These are phyloP conservation scores for Candida rishiriensis DNA, from an alignment of 805 yeast species.

Conservation along the genomic window DNA sequence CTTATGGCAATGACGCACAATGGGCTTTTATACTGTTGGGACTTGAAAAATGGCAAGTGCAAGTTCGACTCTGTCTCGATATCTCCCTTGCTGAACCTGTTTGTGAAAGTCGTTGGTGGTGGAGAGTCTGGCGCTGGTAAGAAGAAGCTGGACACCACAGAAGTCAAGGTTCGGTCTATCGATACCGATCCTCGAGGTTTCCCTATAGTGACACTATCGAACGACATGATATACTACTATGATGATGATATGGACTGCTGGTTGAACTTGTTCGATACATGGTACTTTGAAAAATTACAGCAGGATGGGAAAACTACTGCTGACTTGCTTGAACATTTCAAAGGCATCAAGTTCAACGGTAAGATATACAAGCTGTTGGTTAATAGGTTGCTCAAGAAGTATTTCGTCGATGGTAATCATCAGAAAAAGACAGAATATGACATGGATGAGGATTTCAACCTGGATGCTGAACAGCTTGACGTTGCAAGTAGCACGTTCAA, in stretches of 20 bases:
- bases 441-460: background rate
- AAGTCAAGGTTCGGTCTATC: slow-evolving; percentile 17
- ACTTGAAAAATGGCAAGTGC: slow-evolving; percentile 31
- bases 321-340: background rate
- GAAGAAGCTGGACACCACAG: slow-evolving; percentile 18
- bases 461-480: slow-evolving; percentile 1
- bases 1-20: slow-evolving; percentile 44
- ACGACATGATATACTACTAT: slow-evolving; percentile 38
- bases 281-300: slow-evolving; percentile 17
- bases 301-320: background rate
- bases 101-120: slow-evolving; percentile 14
- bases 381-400: slow-evolving; percentile 9
- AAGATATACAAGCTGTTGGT: slow-evolving; percentile 10
- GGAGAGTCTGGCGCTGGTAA: slow-evolving; percentile 4
- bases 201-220: slow-evolving; percentile 38
- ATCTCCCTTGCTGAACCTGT: slow-evolving; percentile 47
- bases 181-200: slow-evolving; percentile 33
- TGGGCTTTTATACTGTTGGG: slow-evolving; percentile 51
- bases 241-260: slow-evolving; percentile 41
- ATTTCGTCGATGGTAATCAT: no score
- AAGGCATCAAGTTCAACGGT: slow-evolving; percentile 3
- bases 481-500: slow-evolving; percentile 6
- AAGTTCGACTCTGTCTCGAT: slow-evolving; percentile 43
- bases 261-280: slow-evolving; percentile 42
- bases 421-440: no score